Evolutionary conservation across 164 flowering plant genomes (phyloP).

Genomic region (Macadamia integrifolia): DNA sequence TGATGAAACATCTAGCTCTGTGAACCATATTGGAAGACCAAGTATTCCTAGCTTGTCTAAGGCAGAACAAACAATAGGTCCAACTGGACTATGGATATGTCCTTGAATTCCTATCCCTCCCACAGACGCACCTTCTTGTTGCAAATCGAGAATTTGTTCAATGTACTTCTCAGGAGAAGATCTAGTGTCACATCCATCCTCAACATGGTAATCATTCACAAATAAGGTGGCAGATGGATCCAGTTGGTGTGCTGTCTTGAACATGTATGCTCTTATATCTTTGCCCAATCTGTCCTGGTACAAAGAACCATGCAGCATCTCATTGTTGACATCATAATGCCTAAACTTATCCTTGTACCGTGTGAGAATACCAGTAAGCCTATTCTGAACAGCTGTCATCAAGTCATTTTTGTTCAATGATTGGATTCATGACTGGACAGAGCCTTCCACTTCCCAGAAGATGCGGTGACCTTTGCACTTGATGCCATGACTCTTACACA

Average conservation of each 20-base stretch:
- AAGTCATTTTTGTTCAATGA: constrained; percentile 41
- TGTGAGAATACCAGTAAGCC: constrained; percentile 47
- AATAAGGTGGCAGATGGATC: constrained; percentile 57
- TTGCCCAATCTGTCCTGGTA: constrained; percentile 62
- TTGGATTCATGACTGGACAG: constrained; percentile 59
- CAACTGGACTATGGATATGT: constrained; percentile 81
- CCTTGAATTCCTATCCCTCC: constrained; percentile 93
- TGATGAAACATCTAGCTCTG: constrained; percentile 87
- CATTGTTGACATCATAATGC: constrained; percentile 77
- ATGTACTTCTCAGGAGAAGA: constrained; percentile 83
- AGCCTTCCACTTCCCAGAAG: constrained; percentile 62
- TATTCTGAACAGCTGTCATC: constrained; percentile 48
- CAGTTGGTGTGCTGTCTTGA: constrained; percentile 50
- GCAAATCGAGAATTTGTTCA: constrained; percentile 61
- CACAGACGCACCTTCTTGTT: constrained; percentile 82
- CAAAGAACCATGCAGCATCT: constrained; percentile 93
- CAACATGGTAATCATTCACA: constrained; percentile 66
- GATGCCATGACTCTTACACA: constrained; percentile 38
- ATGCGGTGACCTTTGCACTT: constrained; percentile 61
- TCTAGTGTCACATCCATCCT: constrained; percentile 65
- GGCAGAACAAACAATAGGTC: constrained; percentile 68
- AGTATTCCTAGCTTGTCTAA: constrained; percentile 69
- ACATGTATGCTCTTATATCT: constrained; percentile 54
- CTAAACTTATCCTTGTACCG: constrained; percentile 67
- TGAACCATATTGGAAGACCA: constrained; percentile 95